Base-by-base conservation (phyloP, 1,284 basidiomycete species). In the Boletellus deceptivus region DNA sequence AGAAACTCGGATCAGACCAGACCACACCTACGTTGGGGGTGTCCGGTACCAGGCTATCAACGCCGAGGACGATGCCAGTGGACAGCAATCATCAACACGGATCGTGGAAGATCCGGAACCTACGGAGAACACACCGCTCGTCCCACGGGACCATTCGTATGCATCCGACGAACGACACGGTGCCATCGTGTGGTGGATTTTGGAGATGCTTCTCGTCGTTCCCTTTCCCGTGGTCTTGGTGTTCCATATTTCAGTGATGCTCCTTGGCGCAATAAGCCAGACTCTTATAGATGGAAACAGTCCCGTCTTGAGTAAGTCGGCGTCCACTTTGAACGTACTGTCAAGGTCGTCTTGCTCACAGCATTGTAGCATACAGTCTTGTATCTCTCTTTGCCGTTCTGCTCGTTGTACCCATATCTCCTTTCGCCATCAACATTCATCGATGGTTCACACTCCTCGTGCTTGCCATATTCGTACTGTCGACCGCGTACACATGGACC, bases 261-360 rank as follows among this genome's bases (percentile, higher is more conserved):
- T 83, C 31, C 49, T 87, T 17, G 73, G 70, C 43, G 73, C 80
- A 6, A 60, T 80, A 58, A 64, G 74, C 20, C 84, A 89, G 64
- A 84, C 83, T 0, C 65, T 88, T 16, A 72, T 76, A 0, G 87
- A 90, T 58, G 87, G 87, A n/a, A 82, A 76, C 48, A 70, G 69
- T 39, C 71, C 80, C 4, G 56, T 61, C 31, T 55, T 62, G 27
- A 75, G 84, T 83, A 54, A 70, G 81, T 72, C 38, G 44, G n/a
- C 11, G 29, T 4, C 4, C 4, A 13, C 43, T 34, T 42, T 24
- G 6, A 20, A 13, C 1, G 7, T 6, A 17, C 1, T 2, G 24
- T 43, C 0, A 22, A 35, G 3, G 39, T 22, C 29, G 39, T 22
- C 29, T 39, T 33, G 43, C 39, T 59, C 29, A 60, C 16, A n/a